These are phyloP conservation scores for Madurella mycetomatis DNA, from an alignment of 2,329 filamentous ascomycete genomes.

Conservation along the genomic window DNA sequence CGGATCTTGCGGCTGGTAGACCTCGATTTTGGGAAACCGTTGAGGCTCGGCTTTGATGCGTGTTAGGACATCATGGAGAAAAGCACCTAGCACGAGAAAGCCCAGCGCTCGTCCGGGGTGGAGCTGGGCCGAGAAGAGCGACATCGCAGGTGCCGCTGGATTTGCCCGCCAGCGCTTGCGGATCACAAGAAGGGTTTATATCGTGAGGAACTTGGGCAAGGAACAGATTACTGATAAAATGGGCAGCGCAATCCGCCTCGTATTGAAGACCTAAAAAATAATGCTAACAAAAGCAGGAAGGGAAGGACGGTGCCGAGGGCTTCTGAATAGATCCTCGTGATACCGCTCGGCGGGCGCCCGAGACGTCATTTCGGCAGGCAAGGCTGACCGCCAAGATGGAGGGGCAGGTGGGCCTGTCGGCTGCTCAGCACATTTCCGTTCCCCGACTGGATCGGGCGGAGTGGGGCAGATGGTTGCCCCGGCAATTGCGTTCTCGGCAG, in stretches of 20 bases:
- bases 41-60: slow-evolving; percentile 84
- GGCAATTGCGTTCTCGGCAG: slow-evolving; percentile 9
- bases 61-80: slow-evolving; percentile 83
- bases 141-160: slow-evolving; percentile 12
- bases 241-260: background rate
- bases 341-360: background rate
- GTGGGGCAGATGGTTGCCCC: slow-evolving; percentile 15
- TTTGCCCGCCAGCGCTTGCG: background rate
- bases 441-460: background rate
- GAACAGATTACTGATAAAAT: background rate
- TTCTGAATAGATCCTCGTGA: background rate
- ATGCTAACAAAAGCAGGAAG: too few relatives aligned
- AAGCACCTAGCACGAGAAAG: slow-evolving; percentile 62
- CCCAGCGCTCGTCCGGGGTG: slow-evolving; percentile 24
- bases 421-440: background rate
- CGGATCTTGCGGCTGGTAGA: slow-evolving; percentile 74
- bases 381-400: slow-evolving; percentile 4
- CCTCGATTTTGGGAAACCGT: slow-evolving; percentile 75
- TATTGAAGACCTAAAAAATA: background rate
- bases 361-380: slow-evolving; percentile 24
- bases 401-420: slow-evolving; percentile 11
- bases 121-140: slow-evolving; percentile 24
- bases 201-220: background rate
- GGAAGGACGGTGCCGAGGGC: background rate
- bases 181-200: background rate